Evolutionary conservation across 129 eudicot species (phyloP).

Genomic region (carrot (Daucus carota)): DH1_v3.0 NC_030381.2:52389001-52389500

Average conservation of each 20-base stretch:
- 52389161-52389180: not conserved
- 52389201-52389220: no score
- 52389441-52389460: no score
- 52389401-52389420: no score
- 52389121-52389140: not conserved
- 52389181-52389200: not conserved
- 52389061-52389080: constrained; percentile 12
- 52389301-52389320: no score
- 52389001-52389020: constrained; percentile 59
- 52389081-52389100: not conserved
- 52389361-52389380: no score
- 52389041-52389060: constrained; percentile 97
- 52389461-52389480: no score
- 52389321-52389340: no score
- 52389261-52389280: not conserved
- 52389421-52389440: no score
- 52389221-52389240: not conserved
- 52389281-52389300: no score
- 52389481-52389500: no score
- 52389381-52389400: no score
- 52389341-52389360: no score
- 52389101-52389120: not conserved
- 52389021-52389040: constrained; percentile 91
- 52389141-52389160: not conserved
- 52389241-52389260: not conserved